Base-by-base conservation (phyloP, 1,284 basidiomycete species). In the Afroboletus lepidellus region DNA sequence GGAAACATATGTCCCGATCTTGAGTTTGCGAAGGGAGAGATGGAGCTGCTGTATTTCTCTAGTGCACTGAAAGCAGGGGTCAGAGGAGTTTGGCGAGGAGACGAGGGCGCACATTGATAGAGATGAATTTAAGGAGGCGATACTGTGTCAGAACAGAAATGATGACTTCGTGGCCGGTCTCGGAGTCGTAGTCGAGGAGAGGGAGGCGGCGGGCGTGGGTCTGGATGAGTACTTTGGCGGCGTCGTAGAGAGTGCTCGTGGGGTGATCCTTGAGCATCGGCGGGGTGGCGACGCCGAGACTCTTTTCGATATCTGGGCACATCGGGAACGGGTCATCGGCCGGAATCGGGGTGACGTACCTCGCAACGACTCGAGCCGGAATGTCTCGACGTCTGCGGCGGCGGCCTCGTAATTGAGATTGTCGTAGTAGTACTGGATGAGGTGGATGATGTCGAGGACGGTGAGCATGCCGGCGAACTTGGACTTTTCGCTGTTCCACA, bases 121-220 rank as follows among this genome's bases (percentile, higher is more conserved):
- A 88, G 57, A 99, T 97, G 67, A 98, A 99, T 71, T 99, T 99
- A 70, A 99, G 85, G 21, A 99, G 87, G 27, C 97, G 85, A 66
- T 99, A 99, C 72, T 99, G 97, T 0, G 97, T 99, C 55, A 99
- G 76, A 2, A 98, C 95, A 30, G 91, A 94, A 41, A 99, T 86
- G 58, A 99, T 94, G 18, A 98, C 87, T 74, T 98, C 95, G 54
- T 95, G 92, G 7, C 90, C 92, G 8, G 96, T 98, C 69, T 95
- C 92, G 5, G 92, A 83, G 67, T 99, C 96, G 55, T 86, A 81
- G 66, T 99, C 97, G 39, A 99, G 88, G 15, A 99, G 78, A 5
- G 97, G 97, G 13, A 99, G 75, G 18, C 97, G 85, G 34, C 97
- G 85, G 1, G 97, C 97, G 66, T 98, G 97, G 0, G 96, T 98